Evolutionary conservation across 352 stramenopile genomes (phyloP).

Genomic region (Thalassiosira ordinaria): DNA sequence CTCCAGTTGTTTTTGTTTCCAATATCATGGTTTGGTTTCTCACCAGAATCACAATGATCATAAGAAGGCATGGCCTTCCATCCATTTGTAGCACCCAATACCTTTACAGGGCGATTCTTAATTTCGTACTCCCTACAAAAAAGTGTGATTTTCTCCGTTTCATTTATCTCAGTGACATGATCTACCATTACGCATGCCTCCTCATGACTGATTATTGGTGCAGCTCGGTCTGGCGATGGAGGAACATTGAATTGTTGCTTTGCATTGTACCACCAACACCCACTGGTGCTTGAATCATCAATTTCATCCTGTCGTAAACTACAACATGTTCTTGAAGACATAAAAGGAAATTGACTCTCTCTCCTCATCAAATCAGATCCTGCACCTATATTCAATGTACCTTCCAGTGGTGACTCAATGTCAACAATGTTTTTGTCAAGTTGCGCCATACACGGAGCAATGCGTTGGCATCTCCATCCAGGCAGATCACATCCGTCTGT

Average conservation of each 20-base stretch:
- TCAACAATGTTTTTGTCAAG: slow-evolving; percentile 9
- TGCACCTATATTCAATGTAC: slow-evolving; percentile 65
- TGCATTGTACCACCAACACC: slow-evolving; percentile 45
- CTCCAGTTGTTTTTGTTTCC: slow-evolving; percentile 15
- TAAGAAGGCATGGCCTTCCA: slow-evolving; percentile 73
- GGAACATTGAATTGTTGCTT: slow-evolving; percentile 33
- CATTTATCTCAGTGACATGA: background rate
- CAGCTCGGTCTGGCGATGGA: slow-evolving; percentile 23
- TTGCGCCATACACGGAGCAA: slow-evolving; percentile 59
- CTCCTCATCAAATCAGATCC: slow-evolving; percentile 66
- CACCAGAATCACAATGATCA: slow-evolving; percentile 19
- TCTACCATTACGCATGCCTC: slow-evolving; percentile 29
- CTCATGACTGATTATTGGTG: slow-evolving; percentile 36
- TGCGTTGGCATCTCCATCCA: slow-evolving; percentile 62
- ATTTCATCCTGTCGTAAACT: background rate
- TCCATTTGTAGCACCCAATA: slow-evolving; percentile 63
- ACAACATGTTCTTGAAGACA: slow-evolving; percentile 35
- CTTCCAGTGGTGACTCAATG: slow-evolving; percentile 37
- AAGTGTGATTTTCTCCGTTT: slow-evolving; percentile 29
- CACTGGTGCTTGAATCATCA: too few relatives aligned
- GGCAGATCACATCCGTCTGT: slow-evolving; percentile 79
- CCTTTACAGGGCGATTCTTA: slow-evolving; percentile 73
- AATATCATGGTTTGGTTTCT: background rate
- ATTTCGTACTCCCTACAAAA: slow-evolving; percentile 66
- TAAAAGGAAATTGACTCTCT: slow-evolving; percentile 62